These are phyloP conservation scores for Paraglomus occultum DNA, from an alignment of 192 early-diverging fungal genomes.

Conservation along the genomic window DNA sequence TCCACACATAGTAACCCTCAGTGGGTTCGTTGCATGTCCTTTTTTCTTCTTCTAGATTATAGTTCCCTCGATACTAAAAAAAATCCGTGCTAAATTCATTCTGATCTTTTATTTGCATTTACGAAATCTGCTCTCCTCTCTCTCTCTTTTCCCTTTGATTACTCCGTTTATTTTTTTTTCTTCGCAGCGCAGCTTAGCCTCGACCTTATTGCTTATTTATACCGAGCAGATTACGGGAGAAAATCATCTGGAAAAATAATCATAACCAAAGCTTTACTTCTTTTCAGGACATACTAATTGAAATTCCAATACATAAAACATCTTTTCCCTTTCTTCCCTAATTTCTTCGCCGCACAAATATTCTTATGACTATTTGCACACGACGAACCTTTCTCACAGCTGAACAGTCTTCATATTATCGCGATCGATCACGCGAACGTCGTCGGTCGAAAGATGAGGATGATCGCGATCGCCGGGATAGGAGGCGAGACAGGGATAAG, in stretches of 20 bases:
- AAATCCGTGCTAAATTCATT: slow-evolving; percentile 10
- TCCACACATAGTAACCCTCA: slow-evolving; percentile 27
- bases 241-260: slow-evolving; percentile 3
- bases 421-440: slow-evolving; percentile 39
- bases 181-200: slow-evolving; percentile 29
- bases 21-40: slow-evolving; percentile 35
- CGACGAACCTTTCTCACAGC: not conserved
- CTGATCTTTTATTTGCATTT: slow-evolving; percentile 14
- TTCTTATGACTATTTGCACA: not conserved
- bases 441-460: slow-evolving; percentile 36
- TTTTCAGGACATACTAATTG: slow-evolving; percentile 33
- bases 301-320: slow-evolving; percentile 19
- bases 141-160: not conserved
- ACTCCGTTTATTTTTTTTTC: slow-evolving; percentile 14
- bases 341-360: not conserved
- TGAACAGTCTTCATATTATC: slow-evolving; percentile 21
- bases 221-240: slow-evolving; percentile 17
- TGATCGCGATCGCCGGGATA: slow-evolving; percentile 38
- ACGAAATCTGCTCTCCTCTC: not conserved
- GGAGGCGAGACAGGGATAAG: slow-evolving; percentile 32
- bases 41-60: slow-evolving; percentile 12
- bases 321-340: slow-evolving; percentile 20
- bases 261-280: slow-evolving; percentile 10
- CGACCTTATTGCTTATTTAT: slow-evolving; percentile 27
- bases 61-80: slow-evolving; percentile 28